A percentile compares a stretch with the other conserved stretches of the same genome.
Evolutionary conservation across 2,329 filamentous ascomycete species (phyloP).

Genomic region (Cadophora malorum): DNA sequence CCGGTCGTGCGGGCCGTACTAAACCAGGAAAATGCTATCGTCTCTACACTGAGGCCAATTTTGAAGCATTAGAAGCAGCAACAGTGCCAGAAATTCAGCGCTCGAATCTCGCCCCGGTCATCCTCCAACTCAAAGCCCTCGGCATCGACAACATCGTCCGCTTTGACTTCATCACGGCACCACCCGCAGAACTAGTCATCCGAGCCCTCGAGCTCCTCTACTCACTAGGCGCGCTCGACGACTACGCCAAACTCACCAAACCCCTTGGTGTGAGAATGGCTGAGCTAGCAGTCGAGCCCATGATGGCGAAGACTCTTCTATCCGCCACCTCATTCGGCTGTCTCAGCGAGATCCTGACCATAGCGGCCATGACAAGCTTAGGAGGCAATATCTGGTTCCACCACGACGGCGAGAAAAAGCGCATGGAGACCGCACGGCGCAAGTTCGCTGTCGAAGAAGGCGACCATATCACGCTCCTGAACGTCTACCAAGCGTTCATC

Average conservation of each 20-base stretch:
- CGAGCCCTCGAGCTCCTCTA: constrained; percentile 89
- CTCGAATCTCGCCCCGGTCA: constrained; percentile 84
- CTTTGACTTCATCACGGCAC: constrained; percentile 87
- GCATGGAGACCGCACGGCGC: constrained; percentile 74
- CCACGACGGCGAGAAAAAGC: constrained; percentile 77
- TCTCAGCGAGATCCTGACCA: constrained; percentile 84
- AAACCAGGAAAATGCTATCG: constrained; percentile 93
- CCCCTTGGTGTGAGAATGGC: constrained; percentile 92
- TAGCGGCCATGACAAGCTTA: constrained; percentile 91
- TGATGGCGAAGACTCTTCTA: constrained; percentile 91
- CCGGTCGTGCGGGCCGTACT: constrained; percentile 88
- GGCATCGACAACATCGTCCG: constrained; percentile 93
- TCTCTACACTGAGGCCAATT: constrained; percentile 82
- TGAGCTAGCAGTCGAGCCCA: constrained; percentile 89
- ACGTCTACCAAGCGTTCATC: constrained; percentile 90
- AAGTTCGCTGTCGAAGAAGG: constrained; percentile 93
- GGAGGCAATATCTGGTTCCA: constrained; percentile 85
- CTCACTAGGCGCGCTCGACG: constrained; percentile 84
- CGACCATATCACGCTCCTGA: constrained; percentile 89
- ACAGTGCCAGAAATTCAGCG: constrained; percentile 92
- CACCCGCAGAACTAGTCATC: constrained; percentile 82
- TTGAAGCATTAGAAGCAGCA: constrained; percentile 68
- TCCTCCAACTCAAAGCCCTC: constrained; percentile 91
- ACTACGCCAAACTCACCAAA: constrained; percentile 87
- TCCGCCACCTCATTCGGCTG: constrained; percentile 78